Evolutionary conservation across 345 rosid species (phyloP), one percentile per base, ranked within the genome.

Genomic region (Firmiana major): DNA sequence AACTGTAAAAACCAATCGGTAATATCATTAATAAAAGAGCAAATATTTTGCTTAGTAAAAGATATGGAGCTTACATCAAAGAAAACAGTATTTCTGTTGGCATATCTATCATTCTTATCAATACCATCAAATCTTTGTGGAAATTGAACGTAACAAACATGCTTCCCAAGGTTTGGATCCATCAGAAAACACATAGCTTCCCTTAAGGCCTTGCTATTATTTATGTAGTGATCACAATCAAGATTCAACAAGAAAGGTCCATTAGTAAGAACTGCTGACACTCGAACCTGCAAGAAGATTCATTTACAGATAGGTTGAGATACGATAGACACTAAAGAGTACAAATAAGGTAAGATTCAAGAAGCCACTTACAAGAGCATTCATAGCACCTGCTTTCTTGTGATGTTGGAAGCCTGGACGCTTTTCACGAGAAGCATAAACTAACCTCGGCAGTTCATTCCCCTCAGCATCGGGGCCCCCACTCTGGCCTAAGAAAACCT

Each of bases 361-460:
- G 43, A 28, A 71, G 80, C 19, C 38, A 82, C 93, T 70, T 77
- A 94, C 97, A 76, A 92, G 89, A 43, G 98, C 86, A 84, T 94
- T 94, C 98, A 94, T 94, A 63, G 98, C 97, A 86, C 97, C 98
- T 26, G 98, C 97, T 84, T 94, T 94, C 82, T 92, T 94, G 88
- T 94, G 97, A 83, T 94, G 98, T 82, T 92, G 97, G 88, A 94
- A 94, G 65, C 97, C 98, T 9, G 98, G 97, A 76, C 98, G 89
- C 83, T 94, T 94, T 87, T 94, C 98, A 75, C 98, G 93, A 80
- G 98, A 94, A 79, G 92, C 97, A 80, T 94, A 94, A 73, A 94
- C 96, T 85, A 94, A 81, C 22, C 96, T 94, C 0, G 98, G 97
- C 77, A 94, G 84, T 82, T 92, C 97, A 80, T 92, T 92, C 24